Percentiles rank a stretch among this genome's conserved stretches.
Conservation (phyloP, 2,329 filamentous ascomycete genomes). For the Bipolaris victoriae region DNA sequence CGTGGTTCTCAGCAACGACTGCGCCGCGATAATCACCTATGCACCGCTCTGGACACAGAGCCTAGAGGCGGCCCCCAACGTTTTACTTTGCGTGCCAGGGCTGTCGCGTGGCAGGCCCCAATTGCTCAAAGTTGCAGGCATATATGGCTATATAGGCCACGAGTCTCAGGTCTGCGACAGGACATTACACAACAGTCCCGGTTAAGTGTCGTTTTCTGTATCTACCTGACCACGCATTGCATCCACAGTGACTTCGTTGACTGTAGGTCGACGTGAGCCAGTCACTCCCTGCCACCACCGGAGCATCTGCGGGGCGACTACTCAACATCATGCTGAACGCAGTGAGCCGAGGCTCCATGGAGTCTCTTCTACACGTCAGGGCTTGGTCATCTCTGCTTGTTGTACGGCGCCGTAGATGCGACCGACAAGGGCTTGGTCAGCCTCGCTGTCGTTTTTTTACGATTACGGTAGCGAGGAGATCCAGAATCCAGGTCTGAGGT, state of each 20-base stretch:
- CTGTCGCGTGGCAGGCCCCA: constrained; percentile 9
- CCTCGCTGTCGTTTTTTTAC: constrained; percentile 18
- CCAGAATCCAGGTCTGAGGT: constrained; percentile 43
- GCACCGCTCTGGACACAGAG: constrained; percentile 3
- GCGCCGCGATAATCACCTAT: constrained; percentile 11
- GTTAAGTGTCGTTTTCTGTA: constrained; percentile 8
- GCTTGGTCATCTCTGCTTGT: constrained; percentile 9
- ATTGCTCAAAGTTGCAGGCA: constrained; percentile 16
- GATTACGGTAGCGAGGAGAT: constrained; percentile 26
- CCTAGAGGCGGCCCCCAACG: constrained; percentile 8
- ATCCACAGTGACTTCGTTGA: neutral
- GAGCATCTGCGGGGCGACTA: constrained; percentile 7
- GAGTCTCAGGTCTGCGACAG: constrained; percentile 1
- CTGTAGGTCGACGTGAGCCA: constrained; percentile 5
- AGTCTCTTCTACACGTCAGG: constrained; percentile 19
- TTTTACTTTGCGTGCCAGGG: neutral
- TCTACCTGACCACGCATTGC: neutral
- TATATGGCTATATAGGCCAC: constrained; percentile 1
- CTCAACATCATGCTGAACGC: constrained; percentile 1
- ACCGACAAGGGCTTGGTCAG: constrained; percentile 11
- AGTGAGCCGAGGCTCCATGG: constrained; percentile 6
- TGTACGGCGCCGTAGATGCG: constrained; percentile 27
- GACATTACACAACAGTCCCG: constrained; percentile 7
- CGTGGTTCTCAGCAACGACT: neutral
- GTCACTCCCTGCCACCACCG: constrained; percentile 11